A percentile compares a stretch with the other conserved stretches of the same genome.
Evolutionary conservation across 441 rosid species (phyloP).

Genomic region (Manihot esculenta): DNA sequence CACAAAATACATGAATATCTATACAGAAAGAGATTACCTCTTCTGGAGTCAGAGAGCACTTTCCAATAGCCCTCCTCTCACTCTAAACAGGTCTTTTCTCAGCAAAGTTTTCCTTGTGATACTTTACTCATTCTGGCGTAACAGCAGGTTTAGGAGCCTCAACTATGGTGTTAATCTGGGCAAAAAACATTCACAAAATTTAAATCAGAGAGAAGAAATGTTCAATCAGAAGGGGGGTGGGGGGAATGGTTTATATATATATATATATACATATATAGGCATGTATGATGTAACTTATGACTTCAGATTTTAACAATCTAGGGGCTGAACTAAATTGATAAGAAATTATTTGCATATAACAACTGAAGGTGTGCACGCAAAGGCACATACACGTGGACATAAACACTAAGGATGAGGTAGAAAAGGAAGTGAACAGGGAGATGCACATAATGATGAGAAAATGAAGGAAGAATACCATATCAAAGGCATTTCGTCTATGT

Average conservation of each 20-base stretch:
- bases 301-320: no score
- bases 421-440: constrained; percentile 1
- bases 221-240: not conserved
- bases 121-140: constrained; percentile 86
- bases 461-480: constrained; percentile 38
- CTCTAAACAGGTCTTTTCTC: constrained; percentile 60
- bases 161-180: constrained; percentile 55
- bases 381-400: no score
- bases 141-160: constrained; percentile 73
- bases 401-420: not conserved
- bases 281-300: not conserved
- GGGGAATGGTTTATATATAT: no score
- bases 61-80: constrained; percentile 94
- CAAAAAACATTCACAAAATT: constrained; percentile 26
- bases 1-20: not conserved
- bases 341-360: not conserved
- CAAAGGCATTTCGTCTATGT: constrained; percentile 87
- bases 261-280: no score
- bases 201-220: constrained; percentile 10
- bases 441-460: not conserved
- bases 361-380: not conserved
- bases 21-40: constrained; percentile 51
- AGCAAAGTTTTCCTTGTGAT: constrained; percentile 87
- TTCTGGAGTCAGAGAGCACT: constrained; percentile 95
- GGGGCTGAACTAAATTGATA: not conserved